Percentiles rank a stretch among this genome's conserved stretches.
These are phyloP conservation scores for Phytophthora meadii DNA, from an alignment of 352 stramenopile genomes.

Conservation along the genomic window DNA sequence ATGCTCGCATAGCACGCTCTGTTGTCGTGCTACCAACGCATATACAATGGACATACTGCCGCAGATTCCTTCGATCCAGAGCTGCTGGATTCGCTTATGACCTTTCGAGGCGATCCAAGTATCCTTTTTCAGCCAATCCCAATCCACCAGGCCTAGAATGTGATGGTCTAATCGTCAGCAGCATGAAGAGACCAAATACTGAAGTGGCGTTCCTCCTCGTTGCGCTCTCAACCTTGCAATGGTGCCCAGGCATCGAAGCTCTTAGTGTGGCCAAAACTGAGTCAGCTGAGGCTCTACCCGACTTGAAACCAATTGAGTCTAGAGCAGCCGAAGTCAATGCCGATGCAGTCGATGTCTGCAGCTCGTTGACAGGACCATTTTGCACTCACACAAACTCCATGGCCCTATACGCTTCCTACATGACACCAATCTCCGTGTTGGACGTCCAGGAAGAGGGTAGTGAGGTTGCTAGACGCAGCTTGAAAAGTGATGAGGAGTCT, in stretches of 20 bases:
- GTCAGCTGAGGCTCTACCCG: background rate
- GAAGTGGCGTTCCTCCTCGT: constrained; percentile 4
- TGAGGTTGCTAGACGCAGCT: constrained; percentile 14
- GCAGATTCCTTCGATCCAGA: background rate
- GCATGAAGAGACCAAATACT: constrained; percentile 6
- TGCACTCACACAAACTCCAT: constrained; percentile 49
- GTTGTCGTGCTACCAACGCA: constrained; percentile 68
- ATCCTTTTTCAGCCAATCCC: constrained; percentile 36
- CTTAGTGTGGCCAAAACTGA: background rate
- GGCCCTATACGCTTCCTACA: constrained; percentile 54
- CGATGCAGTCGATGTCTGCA: constrained; percentile 49
- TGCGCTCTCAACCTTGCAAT: constrained; percentile 15
- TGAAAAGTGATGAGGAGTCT: constrained; percentile 6
- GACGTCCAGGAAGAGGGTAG: constrained; percentile 30
- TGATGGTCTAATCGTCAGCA: constrained; percentile 6
- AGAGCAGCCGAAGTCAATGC: background rate
- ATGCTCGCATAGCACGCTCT: constrained; percentile 84
- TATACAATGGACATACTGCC: constrained; percentile 80
- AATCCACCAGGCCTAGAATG: background rate
- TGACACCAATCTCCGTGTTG: constrained; percentile 57
- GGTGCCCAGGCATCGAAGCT: background rate
- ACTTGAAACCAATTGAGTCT: background rate
- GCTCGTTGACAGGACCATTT: constrained; percentile 72
- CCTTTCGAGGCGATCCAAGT: constrained; percentile 30
- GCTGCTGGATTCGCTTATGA: constrained; percentile 12